Evolutionary conservation across 2,329 filamentous ascomycete genomes (phyloP).

Genomic region (Epichloe typhina): DNA sequence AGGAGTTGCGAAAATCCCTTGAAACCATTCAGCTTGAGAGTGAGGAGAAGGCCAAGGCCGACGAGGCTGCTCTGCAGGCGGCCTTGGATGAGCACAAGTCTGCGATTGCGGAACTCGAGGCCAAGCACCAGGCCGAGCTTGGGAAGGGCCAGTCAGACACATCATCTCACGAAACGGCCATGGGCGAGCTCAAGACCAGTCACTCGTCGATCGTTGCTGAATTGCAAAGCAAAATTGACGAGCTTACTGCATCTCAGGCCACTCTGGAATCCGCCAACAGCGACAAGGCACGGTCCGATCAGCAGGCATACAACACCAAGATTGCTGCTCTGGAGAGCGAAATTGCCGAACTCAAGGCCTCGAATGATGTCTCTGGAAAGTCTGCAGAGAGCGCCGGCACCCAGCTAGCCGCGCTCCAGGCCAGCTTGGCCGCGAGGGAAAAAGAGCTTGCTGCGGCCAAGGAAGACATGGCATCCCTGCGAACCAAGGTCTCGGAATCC

Average conservation of each 20-base stretch:
- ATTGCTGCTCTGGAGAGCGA: constrained; percentile 39
- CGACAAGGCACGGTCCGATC: constrained; percentile 30
- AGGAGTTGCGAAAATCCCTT: constrained; percentile 35
- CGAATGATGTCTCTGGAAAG: constrained; percentile 34
- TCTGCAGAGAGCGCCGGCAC: constrained; percentile 26
- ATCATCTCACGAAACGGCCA: constrained; percentile 33
- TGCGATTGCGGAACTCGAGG: constrained; percentile 34
- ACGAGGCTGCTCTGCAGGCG: constrained; percentile 21
- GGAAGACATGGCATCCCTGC: constrained; percentile 27
- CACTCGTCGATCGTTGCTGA: constrained; percentile 35
- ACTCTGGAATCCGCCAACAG: constrained; percentile 31
- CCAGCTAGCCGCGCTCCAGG: constrained; percentile 26
- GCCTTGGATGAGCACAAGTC: constrained; percentile 35
- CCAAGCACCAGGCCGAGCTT: constrained; percentile 38
- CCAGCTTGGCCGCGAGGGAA: constrained; percentile 29
- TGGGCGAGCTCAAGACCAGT: constrained; percentile 35
- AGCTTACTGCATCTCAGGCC: constrained; percentile 34
- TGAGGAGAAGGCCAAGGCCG: constrained; percentile 20
- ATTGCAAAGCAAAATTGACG: constrained; percentile 42
- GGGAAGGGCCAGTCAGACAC: constrained; percentile 31
- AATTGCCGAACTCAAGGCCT: constrained; percentile 35
- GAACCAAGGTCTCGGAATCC: constrained; percentile 34
- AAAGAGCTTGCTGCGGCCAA: constrained; percentile 32
- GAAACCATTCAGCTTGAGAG: constrained; percentile 25
- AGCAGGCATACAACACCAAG: constrained; percentile 30